These are phyloP conservation scores for Camelina sativa DNA, from an alignment of 345 rosid genomes.

Conservation along the genomic window DNA sequence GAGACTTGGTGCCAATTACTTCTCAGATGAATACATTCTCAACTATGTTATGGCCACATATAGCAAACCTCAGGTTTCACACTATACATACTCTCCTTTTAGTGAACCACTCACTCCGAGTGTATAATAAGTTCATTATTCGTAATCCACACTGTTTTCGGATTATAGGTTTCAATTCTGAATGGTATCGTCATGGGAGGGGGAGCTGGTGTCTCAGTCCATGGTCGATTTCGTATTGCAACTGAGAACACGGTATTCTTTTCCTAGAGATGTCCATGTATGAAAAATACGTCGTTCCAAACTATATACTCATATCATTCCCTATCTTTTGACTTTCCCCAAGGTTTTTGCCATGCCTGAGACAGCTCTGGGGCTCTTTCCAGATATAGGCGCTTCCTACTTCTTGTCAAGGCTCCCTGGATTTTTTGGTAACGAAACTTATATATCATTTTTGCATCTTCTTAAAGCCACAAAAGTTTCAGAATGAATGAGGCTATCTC, in stretches of 20 bases:
- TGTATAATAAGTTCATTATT: not conserved
- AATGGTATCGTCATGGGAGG: slow-evolving; percentile 93
- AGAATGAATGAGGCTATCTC: slow-evolving; percentile 1
- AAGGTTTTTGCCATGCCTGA: slow-evolving; percentile 94
- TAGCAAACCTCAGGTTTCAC: slow-evolving; percentile 67
- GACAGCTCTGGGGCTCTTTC: slow-evolving; percentile 84
- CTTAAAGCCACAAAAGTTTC: not conserved
- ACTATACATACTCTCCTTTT: not conserved
- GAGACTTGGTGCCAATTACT: slow-evolving; percentile 60
- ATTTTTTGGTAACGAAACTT: slow-evolving; percentile 61
- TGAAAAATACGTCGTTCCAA: not conserved
- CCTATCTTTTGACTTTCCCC: slow-evolving; percentile 24
- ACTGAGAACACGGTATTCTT: slow-evolving; percentile 71
- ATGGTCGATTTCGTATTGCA: slow-evolving; percentile 78
- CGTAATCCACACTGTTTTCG: not conserved
- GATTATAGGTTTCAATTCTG: slow-evolving; percentile 67
- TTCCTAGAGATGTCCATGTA: slow-evolving; percentile 22
- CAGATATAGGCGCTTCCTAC: slow-evolving; percentile 84
- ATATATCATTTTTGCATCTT: not conserved
- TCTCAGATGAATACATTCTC: slow-evolving; percentile 57
- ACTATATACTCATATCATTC: not conserved
- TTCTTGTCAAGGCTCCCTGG: slow-evolving; percentile 90
- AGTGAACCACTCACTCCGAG: not conserved
- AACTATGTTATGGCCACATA: slow-evolving; percentile 74
- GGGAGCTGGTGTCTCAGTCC: slow-evolving; percentile 76